Conservation (phyloP, 2,329 filamentous ascomycete genomes). For the Paraphoma sp. region DNA sequence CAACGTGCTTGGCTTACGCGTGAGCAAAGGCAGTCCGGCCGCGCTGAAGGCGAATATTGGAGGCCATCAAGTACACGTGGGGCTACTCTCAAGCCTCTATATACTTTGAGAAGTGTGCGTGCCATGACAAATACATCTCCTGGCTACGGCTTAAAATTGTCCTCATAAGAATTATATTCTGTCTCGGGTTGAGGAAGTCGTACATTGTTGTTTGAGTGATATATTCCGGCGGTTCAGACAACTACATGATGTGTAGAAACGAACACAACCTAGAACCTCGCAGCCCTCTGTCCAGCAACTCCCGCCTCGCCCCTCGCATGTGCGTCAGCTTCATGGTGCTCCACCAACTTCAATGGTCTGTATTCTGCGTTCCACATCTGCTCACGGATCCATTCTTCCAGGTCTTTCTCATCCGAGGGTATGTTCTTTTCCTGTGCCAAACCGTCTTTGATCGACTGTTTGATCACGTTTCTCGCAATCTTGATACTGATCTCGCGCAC, state of each 20-base stretch:
- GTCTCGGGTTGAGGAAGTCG: no score
- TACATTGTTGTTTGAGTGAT: no score
- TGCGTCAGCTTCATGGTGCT: conserved; percentile 58
- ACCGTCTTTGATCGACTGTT: conserved; percentile 71
- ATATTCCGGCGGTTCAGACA: no score
- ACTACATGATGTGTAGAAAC: not conserved
- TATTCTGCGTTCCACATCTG: conserved; percentile 84
- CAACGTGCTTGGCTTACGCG: no score
- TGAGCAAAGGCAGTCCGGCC: no score
- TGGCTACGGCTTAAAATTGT: no score
- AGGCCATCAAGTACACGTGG: no score
- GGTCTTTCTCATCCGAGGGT: conserved; percentile 61
- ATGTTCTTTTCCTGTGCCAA: conserved; percentile 71
- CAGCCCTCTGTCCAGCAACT: conserved; percentile 31
- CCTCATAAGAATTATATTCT: no score
- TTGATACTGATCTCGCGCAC: conserved; percentile 78
- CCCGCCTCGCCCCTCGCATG: conserved; percentile 66
- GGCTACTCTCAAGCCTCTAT: no score
- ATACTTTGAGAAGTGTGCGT: no score
- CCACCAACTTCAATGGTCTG: conserved; percentile 66
- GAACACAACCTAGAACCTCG: conserved; percentile 10
- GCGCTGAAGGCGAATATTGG: no score
- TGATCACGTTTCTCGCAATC: conserved; percentile 78
- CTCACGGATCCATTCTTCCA: conserved; percentile 75
- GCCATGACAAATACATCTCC: no score